Evolutionary conservation across 352 stramenopile genomes (phyloP).

Genomic region (Phytophthora crassamura): DNA sequence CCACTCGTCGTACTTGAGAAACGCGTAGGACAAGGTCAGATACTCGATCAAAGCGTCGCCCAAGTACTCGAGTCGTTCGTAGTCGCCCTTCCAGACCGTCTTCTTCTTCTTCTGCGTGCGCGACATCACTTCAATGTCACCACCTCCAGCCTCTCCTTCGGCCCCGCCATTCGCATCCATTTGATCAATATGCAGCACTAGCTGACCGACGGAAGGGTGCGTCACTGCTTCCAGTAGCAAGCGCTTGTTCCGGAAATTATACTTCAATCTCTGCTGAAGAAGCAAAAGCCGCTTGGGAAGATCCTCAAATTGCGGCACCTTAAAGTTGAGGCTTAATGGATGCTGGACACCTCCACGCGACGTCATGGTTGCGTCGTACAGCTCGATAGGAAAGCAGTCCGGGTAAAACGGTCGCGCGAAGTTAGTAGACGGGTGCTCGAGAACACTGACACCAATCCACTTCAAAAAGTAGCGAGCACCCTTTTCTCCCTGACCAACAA

Average conservation of each 20-base stretch:
- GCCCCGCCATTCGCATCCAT: conserved; percentile 24
- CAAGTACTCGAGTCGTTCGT: conserved; percentile 90
- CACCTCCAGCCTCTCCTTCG: conserved; percentile 11
- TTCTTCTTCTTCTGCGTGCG: conserved; percentile 49
- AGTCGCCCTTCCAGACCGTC: conserved; percentile 79
- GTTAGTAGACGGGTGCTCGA: conserved; percentile 43
- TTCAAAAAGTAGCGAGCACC: conserved; percentile 77
- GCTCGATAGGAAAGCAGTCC: conserved; percentile 70
- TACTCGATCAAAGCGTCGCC: conserved; percentile 92
- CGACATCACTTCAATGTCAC: conserved; percentile 31
- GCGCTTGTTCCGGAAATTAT: conserved; percentile 82
- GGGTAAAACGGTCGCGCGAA: conserved; percentile 69
- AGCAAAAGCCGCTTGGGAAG: conserved; percentile 55
- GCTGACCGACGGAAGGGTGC: conserved; percentile 73
- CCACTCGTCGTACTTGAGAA: conserved; percentile 73
- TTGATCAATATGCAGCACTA: conserved; percentile 58
- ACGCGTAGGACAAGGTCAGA: conserved; percentile 86
- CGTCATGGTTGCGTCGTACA: conserved; percentile 49
- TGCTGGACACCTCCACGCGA: conserved; percentile 25
- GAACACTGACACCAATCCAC: conserved; percentile 77
- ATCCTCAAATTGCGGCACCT: conserved; percentile 63
- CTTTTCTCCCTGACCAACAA: conserved; percentile 75
- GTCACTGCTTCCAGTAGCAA: conserved; percentile 81
- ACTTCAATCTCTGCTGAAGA: conserved; percentile 82
- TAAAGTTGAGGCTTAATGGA: conserved; percentile 57